Evolutionary conservation across 169 alveolate genomes (phyloP), one percentile per base, ranked within the genome.

Genomic region (Cryptosporidium viatorum): DNA sequence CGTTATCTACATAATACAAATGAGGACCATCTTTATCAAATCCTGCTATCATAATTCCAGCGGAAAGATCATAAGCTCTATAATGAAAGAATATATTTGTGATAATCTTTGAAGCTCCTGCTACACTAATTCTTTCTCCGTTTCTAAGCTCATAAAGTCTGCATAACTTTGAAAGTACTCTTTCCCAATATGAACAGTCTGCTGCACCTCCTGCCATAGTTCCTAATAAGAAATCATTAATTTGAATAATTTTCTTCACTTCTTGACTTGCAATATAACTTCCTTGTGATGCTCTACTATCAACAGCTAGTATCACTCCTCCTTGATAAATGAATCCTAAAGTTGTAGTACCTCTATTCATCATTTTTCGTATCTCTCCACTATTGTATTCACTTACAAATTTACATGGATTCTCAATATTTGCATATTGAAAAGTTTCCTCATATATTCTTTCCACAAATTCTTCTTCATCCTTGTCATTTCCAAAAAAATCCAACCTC

Each of bases 181-280:
- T 93, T 89, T 97, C 99, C 99, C 99, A 98, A 96, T 95, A 98
- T 80, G 96, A 93, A 92, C 99, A 98, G 94, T 99, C 99, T 26
- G 99, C 99, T 7, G 99, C 99, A 45, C 99, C 99, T 55, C 99
- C 99, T 21, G 99, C 99, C 99, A 99, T 98, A 8, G 99, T 99
- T 50, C 98, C 99, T 71, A 98, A 93, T 50, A 99, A 93, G 92
- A 95, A 95, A 39, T 97, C 98, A 93, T 98, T 98, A 86, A 99
- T 98, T 93, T 97, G 99, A 71, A 98, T 96, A 71, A 98, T 98
- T 93, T 99, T 98, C 84, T 97, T 93, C 37, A 98, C 99, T 84
- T 97, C 94, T 92, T 97, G 98, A 55, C 99, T 96, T 84, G 99
- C 97, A 41, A 98, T 96, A 92, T 96, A 97, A 60, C 98, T 94